Evolutionary conservation across 2,329 filamentous ascomycete species (phyloP).

Genomic region (Periconia digitata): DNA sequence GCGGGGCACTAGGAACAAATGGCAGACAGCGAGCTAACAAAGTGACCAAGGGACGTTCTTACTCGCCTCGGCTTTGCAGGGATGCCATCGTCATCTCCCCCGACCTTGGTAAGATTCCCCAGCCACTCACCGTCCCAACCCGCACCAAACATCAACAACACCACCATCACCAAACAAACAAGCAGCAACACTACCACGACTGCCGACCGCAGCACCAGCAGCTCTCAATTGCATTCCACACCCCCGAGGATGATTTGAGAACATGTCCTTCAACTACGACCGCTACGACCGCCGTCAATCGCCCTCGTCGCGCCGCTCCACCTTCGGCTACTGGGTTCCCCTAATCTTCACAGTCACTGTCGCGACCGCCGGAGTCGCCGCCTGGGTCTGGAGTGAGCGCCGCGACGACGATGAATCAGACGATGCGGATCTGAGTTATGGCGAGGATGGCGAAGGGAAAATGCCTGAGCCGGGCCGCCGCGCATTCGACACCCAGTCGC

Average conservation of each 20-base stretch:
- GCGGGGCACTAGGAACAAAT: neutral
- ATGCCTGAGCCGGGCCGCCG: slow-evolving; percentile 16
- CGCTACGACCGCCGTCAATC: slow-evolving; percentile 53
- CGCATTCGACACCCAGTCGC: slow-evolving; percentile 20
- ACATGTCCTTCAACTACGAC: slow-evolving; percentile 57
- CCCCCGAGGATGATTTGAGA: slow-evolving; percentile 13
- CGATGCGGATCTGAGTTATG: slow-evolving; percentile 52
- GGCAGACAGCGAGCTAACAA: neutral
- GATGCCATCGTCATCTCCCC: slow-evolving; percentile 1
- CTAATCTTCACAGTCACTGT: slow-evolving; percentile 83
- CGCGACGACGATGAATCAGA: slow-evolving; percentile 69
- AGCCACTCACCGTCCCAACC: slow-evolving; percentile 12
- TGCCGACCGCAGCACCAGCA: neutral
- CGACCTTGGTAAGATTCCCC: slow-evolving; percentile 3
- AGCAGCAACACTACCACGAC: neutral
- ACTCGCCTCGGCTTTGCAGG: slow-evolving; percentile 7
- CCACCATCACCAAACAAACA: slow-evolving; percentile 7
- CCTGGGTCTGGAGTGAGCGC: slow-evolving; percentile 93
- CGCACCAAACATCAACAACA: slow-evolving; percentile 17
- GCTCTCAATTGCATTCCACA: no score
- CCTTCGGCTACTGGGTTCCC: slow-evolving; percentile 85
- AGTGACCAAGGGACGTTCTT: slow-evolving; percentile 6
- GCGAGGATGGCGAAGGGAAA: slow-evolving; percentile 42
- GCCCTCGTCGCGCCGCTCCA: slow-evolving; percentile 57
- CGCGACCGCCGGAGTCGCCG: slow-evolving; percentile 80